A percentile compares a stretch with the other conserved stretches of the same genome.
These are phyloP conservation scores for Coprinopsis cinerea DNA, from an alignment of 768 basidiomycete genomes.

Conservation along the genomic window DNA sequence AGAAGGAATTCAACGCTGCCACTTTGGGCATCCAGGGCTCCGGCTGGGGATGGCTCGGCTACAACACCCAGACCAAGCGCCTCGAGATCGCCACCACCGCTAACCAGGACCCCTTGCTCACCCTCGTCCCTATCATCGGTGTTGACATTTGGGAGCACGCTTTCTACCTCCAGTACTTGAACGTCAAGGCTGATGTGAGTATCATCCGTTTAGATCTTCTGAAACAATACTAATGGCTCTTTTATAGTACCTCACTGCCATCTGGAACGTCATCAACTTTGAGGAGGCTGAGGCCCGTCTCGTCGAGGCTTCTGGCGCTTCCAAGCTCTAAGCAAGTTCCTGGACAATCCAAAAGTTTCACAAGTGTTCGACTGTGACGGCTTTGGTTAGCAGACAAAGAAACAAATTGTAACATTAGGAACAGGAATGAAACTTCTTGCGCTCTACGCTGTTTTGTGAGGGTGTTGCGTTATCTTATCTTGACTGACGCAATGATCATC, in stretches of 20 bases:
- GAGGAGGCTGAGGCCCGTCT: constrained; percentile 75
- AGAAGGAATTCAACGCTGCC: constrained; percentile 78
- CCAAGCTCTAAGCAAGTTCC: constrained; percentile 16
- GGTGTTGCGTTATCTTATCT: too few species aligned
- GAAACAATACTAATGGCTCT: constrained; percentile 37
- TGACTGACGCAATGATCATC: too few species aligned
- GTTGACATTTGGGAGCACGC: constrained; percentile 96
- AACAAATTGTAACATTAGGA: neutral
- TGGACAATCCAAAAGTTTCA: neutral
- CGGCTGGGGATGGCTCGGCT: constrained; percentile 95
- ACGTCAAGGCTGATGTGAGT: constrained; percentile 90
- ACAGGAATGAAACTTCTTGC: too few species aligned
- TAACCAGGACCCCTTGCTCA: constrained; percentile 54
- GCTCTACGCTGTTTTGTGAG: too few species aligned
- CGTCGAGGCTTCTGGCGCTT: constrained; percentile 26
- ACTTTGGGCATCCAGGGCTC: constrained; percentile 88
- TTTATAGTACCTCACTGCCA: constrained; percentile 81
- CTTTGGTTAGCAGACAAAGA: neutral
- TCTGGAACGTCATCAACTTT: constrained; percentile 97
- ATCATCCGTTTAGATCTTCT: constrained; percentile 24
- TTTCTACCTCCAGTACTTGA: constrained; percentile 81
- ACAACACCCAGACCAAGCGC: constrained; percentile 56
- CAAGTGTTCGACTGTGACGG: neutral
- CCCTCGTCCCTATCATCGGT: constrained; percentile 76
- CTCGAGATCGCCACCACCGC: constrained; percentile 88